These are phyloP conservation scores for Dendryphion nanum DNA, from an alignment of 2,329 filamentous ascomycete species.

Conservation along the genomic window DNA sequence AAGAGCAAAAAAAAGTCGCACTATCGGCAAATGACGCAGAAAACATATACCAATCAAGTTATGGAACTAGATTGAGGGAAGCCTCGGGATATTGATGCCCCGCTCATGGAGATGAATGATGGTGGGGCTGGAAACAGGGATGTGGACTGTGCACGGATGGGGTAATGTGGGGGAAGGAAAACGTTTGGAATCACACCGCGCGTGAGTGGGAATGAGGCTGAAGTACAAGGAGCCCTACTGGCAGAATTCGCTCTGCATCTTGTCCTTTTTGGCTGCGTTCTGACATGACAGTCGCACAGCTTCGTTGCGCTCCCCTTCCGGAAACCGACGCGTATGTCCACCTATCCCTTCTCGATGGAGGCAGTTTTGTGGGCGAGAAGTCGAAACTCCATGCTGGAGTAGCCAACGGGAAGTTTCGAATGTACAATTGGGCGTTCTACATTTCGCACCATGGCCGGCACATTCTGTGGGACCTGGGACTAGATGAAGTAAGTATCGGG, in stretches of 20 bases:
- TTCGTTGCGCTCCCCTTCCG: slow-evolving; percentile 11
- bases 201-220: not conserved
- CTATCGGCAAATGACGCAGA: too few species aligned
- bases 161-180: slow-evolving; percentile 13
- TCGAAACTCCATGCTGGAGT: slow-evolving; percentile 28
- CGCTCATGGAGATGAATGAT: too few species aligned
- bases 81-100: too few species aligned
- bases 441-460: slow-evolving; percentile 23
- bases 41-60: too few species aligned
- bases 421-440: slow-evolving; percentile 38
- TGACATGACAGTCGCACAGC: slow-evolving; percentile 9
- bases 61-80: too few species aligned
- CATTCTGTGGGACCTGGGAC: slow-evolving; percentile 32
- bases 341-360: slow-evolving; percentile 30
- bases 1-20: too few species aligned
- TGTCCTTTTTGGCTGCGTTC: slow-evolving; percentile 3
- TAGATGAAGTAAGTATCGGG: slow-evolving; percentile 23
- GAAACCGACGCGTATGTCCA: slow-evolving; percentile 19
- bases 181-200: not conserved
- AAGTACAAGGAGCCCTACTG: slow-evolving; percentile 5
- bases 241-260: slow-evolving; percentile 1
- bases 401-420: slow-evolving; percentile 24
- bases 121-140: slow-evolving; percentile 12
- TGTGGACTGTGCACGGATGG: slow-evolving; percentile 12
- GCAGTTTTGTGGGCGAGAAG: slow-evolving; percentile 30